Base-by-base conservation (phyloP, 2,329 filamentous ascomycete genomes). In the Madurella mycetomatis region DNA sequence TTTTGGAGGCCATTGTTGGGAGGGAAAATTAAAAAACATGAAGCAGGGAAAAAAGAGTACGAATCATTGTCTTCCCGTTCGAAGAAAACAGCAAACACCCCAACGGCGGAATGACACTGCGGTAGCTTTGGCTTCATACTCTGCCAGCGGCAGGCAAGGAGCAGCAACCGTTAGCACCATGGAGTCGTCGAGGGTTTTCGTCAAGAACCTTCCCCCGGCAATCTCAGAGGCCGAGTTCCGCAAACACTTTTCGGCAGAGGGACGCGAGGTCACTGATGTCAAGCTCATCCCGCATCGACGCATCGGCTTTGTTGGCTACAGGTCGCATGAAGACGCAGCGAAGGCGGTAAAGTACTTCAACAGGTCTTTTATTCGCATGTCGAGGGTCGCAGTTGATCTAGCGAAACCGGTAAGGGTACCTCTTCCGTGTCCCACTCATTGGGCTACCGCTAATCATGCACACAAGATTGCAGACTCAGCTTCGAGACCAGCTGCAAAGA, bases 271-370 rank as follows among this genome's bases (percentile, higher is more conserved):
- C 67, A 97, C 92, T 50, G 94, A 99, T 74, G 83, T 91, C 65
- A 95, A 95, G 79, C 82, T 96, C 68, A 89, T 97, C 67, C 83
- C 90, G 5, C 85, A 91, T 66, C 84, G 94, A 65, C 84, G 92
- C 63, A 96, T 99, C 72, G 94, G 92, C 64, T 99, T 96, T 79
- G 84, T 99, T 56, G 94, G 94, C 59, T 97, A 92, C 78, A 92
- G 89, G 73, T 88, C 83, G 49, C 76, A 87, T 13, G 84, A 92
- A 58, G 87, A 90, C 68, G 94, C 94, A 53, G 77, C 82, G 54
- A 83, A 85, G 67, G 92, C 94, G 43, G 88, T 95, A 69, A 92
- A 89, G 72, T 95, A 96, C 76, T 96, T 96, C 79, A 92, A 99
- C 77, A 90, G 84, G 69, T 87, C 92, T 60, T 99, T 91, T 73